Conservation (phyloP, 495 filamentous ascomycete genomes). For the Aspergillus sclerotiicarbonarius region DNA sequence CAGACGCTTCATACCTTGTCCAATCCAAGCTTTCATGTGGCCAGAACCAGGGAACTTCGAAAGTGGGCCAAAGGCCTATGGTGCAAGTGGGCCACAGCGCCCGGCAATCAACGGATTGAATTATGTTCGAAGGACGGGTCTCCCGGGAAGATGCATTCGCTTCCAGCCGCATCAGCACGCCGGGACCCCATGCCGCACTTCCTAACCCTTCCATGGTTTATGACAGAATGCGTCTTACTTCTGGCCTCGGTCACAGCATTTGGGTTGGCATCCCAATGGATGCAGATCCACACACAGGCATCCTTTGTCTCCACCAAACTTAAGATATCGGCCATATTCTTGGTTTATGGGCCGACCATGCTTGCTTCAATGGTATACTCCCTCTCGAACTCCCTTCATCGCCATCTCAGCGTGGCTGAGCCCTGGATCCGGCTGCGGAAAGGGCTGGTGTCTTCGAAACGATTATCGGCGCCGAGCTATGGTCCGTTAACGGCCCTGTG, state of each 20-base stretch:
- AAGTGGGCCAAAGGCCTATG: slow-evolving; percentile 16
- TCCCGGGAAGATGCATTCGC: not conserved
- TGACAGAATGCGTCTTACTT: slow-evolving; percentile 21
- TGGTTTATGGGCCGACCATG: slow-evolving; percentile 22
- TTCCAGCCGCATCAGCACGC: slow-evolving; percentile 1
- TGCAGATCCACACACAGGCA: slow-evolving; percentile 4
- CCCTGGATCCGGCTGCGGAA: slow-evolving; percentile 23
- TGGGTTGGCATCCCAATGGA: slow-evolving; percentile 12
- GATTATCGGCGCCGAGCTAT: slow-evolving; percentile 20
- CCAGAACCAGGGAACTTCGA: slow-evolving; percentile 24
- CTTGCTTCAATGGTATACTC: slow-evolving; percentile 27
- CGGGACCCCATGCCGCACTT: slow-evolving; percentile 26
- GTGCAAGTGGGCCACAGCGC: slow-evolving; percentile 19
- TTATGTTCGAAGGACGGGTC: slow-evolving; percentile 10
- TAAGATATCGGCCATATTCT: slow-evolving; percentile 10
- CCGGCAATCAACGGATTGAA: slow-evolving; percentile 10
- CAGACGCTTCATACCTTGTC: slow-evolving; percentile 6
- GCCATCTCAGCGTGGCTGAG: slow-evolving; percentile 22
- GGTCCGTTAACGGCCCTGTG: slow-evolving; percentile 15
- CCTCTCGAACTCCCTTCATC: slow-evolving; percentile 22
- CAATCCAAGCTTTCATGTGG: slow-evolving; percentile 6
- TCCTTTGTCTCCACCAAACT: no score
- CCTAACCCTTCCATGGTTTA: slow-evolving; percentile 22
- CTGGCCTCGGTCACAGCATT: slow-evolving; percentile 13
- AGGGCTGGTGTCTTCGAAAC: slow-evolving; percentile 7